Percentiles rank a stretch among this genome's conserved stretches.
Evolutionary conservation across 129 eudicot genomes (phyloP).

Genomic region (Kitagawia praeruptora): DNA sequence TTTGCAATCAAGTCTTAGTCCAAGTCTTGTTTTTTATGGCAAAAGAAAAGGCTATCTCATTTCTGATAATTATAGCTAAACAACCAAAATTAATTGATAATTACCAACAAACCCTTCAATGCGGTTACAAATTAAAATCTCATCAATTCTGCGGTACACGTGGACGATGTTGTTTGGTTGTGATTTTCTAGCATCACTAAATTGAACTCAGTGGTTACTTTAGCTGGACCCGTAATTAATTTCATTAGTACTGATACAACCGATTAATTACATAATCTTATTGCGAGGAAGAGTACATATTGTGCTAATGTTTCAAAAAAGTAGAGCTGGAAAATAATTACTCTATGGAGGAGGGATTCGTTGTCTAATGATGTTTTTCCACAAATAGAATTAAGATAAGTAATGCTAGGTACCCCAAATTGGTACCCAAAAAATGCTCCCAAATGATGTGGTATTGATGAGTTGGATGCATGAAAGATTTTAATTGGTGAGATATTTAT

Average conservation of each 20-base stretch:
- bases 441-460: no score
- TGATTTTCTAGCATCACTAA: neutral
- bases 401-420: no score
- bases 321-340: slow-evolving; percentile 10
- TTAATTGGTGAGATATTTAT: no score
- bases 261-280: neutral
- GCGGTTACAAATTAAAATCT: neutral
- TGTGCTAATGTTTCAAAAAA: slow-evolving; percentile 6
- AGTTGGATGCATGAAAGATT: no score
- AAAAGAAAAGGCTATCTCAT: neutral
- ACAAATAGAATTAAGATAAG: slow-evolving; percentile 18
- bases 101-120: neutral
- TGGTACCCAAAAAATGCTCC: no score
- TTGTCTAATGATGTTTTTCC: slow-evolving; percentile 19
- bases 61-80: neutral
- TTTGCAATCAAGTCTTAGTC: neutral
- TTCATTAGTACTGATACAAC: neutral
- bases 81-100: neutral
- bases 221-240: slow-evolving; percentile 8
- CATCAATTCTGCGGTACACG: neutral
- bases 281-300: neutral
- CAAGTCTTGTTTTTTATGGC: neutral
- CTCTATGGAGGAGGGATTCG: slow-evolving; percentile 16
- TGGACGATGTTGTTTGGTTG: neutral
- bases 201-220: neutral